A percentile compares a stretch with the other conserved stretches of the same genome.
Conservation (phyloP, 768 basidiomycete genomes). For the Rhizopogon salebrosus region DNA sequence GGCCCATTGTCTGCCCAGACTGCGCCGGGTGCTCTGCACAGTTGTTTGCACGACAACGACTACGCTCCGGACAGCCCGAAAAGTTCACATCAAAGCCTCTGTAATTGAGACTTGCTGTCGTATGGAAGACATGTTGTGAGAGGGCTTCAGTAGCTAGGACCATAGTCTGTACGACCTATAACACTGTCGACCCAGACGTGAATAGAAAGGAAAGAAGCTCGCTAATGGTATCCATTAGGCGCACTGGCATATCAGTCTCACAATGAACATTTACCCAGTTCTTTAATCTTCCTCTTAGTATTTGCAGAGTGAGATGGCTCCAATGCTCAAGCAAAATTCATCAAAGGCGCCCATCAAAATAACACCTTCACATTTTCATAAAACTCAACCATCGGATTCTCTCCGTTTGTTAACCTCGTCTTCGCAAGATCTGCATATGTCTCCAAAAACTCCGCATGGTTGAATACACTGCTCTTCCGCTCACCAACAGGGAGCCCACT, state of each 20-base stretch:
- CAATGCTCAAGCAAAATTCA: neutral
- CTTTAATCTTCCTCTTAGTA: neutral
- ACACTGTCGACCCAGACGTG: neutral
- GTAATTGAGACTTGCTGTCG: too few species aligned
- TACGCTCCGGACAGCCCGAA: neutral
- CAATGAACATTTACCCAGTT: neutral
- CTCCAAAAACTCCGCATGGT: conserved; percentile 84
- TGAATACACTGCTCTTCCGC: conserved; percentile 78
- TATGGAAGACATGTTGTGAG: neutral
- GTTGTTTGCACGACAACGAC: neutral
- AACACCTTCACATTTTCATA: conserved; percentile 94
- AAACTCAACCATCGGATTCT: conserved; percentile 84
- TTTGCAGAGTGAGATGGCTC: neutral
- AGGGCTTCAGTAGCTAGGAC: neutral
- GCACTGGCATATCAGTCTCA: neutral
- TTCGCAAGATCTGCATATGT: conserved; percentile 72
- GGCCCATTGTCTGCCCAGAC: neutral
- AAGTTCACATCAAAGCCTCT: neutral
- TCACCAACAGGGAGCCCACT: conserved; percentile 79
- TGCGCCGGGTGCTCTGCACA: neutral
- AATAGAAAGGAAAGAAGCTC: neutral
- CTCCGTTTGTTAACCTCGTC: conserved; percentile 74
- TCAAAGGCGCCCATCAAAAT: conserved; percentile 43
- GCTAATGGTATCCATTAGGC: too few species aligned
- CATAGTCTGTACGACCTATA: neutral